A percentile compares a stretch with the other conserved stretches of the same genome.
Evolutionary conservation across 2,329 filamentous ascomycete species (phyloP).

Genomic region (Davidsoniella australis): DNA sequence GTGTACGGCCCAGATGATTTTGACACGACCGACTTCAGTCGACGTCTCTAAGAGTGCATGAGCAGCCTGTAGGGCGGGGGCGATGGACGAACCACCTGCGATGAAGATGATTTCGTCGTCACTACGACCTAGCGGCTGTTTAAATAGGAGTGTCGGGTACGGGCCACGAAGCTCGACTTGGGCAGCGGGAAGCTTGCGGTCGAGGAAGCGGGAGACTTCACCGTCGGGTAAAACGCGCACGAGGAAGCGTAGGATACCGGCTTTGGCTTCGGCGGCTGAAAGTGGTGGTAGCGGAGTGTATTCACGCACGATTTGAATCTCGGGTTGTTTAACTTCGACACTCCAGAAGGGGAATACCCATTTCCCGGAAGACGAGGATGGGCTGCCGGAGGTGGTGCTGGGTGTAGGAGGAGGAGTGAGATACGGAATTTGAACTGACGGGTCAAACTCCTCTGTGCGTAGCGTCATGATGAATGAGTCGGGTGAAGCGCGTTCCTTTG

Average conservation of each 20-base stretch:
- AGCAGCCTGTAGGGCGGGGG: slow-evolving; percentile 70
- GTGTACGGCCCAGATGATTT: slow-evolving; percentile 67
- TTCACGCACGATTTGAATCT: slow-evolving; percentile 76
- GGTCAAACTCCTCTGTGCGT: slow-evolving; percentile 21
- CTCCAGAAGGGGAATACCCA: slow-evolving; percentile 54
- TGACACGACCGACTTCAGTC: slow-evolving; percentile 26
- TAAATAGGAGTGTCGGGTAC: slow-evolving; percentile 45
- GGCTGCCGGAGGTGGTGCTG: slow-evolving; percentile 15
- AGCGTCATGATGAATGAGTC: slow-evolving; percentile 55
- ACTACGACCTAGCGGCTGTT: slow-evolving; percentile 18
- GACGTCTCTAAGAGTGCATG: slow-evolving; percentile 35
- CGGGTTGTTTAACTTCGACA: slow-evolving; percentile 85
- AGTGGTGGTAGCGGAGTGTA: slow-evolving; percentile 71
- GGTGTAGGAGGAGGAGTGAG: slow-evolving; percentile 14
- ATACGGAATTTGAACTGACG: slow-evolving; percentile 15
- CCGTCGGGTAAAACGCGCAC: slow-evolving; percentile 64
- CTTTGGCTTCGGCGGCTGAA: slow-evolving; percentile 17
- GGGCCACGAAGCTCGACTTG: slow-evolving; percentile 65
- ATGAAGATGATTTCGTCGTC: slow-evolving; percentile 52
- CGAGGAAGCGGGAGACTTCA: slow-evolving; percentile 73
- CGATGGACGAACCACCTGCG: slow-evolving; percentile 84
- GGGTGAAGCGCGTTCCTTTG: slow-evolving; percentile 44
- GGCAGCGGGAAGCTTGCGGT: slow-evolving; percentile 42
- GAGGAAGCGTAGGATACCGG: slow-evolving; percentile 47
- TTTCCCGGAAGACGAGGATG: slow-evolving; percentile 13